phyloP scores from a whole-genome alignment of 495 filamentous ascomycete genomes.

The Penicillium robsamsonii region DNA sequence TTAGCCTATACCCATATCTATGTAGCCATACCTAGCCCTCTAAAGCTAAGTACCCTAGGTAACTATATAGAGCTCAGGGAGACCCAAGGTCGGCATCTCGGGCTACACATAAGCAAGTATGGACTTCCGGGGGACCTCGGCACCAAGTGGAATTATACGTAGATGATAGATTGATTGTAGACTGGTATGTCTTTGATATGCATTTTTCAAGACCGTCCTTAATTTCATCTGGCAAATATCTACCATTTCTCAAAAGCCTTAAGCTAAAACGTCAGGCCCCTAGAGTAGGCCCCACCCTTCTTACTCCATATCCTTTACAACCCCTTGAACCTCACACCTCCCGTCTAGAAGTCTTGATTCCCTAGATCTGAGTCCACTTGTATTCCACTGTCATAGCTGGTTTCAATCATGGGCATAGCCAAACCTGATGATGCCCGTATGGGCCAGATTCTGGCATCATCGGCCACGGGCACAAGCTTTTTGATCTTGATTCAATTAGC shows the following conservation, averaged over 20 bases:
- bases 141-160: not conserved
- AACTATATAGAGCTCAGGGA: too few relatives aligned
- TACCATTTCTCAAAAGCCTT: not conserved
- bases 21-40: not conserved
- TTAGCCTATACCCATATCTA: not conserved
- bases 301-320: not conserved
- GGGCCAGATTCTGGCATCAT: conserved; percentile 36
- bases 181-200: not conserved
- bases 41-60: too few relatives aligned
- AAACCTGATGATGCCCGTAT: conserved; percentile 19
- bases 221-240: not conserved
- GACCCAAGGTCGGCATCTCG: too few relatives aligned
- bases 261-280: not conserved
- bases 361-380: not conserved
- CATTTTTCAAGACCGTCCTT: too few relatives aligned
- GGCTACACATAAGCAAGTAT: too few relatives aligned
- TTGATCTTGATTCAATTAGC: conserved; percentile 82
- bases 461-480: conserved; percentile 71
- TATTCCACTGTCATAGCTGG: not conserved
- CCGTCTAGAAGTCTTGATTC: not conserved
- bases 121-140: too few relatives aligned
- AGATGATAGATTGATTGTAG: not conserved
- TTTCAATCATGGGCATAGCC: conserved; percentile 11
- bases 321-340: not conserved
- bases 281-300: not conserved